Base-by-base conservation (phyloP, 441 rosid genomes). In the Geranium incanum region DNA sequence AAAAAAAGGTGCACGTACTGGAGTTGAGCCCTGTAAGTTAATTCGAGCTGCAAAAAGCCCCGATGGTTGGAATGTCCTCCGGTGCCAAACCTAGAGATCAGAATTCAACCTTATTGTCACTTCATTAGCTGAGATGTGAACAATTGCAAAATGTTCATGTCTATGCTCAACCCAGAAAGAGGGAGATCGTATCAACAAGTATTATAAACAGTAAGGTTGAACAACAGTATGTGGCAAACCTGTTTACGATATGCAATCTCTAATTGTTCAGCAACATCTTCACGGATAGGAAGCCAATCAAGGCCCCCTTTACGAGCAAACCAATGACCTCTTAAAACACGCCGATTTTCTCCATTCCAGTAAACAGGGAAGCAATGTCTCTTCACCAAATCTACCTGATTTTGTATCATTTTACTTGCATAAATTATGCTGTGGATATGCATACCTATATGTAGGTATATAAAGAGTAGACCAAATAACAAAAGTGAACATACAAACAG, bases 261-360 rank as follows among this genome's bases (percentile, higher is more conserved):
- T 70, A 95, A 84, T 76, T 90, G 99, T 82, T 95, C 99, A 38
- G 97, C 84, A 36, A 95, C 88, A 76, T 90, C 92, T 81, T 95
- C 99, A 64, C 92, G 97, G 68, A 95, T 84, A 36, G 99, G 99
- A 77, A 90, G 86, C 99, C 99, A 92, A 82, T 91, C 94, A 67
- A 90, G 81, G 60, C 98, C 95, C 69, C 96, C 96, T 81, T 90
- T 92, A 70, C 90, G 82, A 74, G 96, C 97, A 77, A 95, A 95
- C 98, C 99, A 95, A 74, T 92, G 99, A 62, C 99, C 99, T 79
- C 99, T 89, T 74, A 95, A 79, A 68, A 92, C 98, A 72, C 99
- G 98, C 41, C 98, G 84, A 67, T 90, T 92, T 79, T 95, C 98
- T 75, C 98, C 99, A 83, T 86, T 83, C 98, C 99, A 95, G 75